A percentile compares a stretch with the other conserved stretches of the same genome.
These are phyloP conservation scores for Cucurbitaria berberidis DNA, from an alignment of 2,329 filamentous ascomycete genomes.

Conservation along the genomic window DNA sequence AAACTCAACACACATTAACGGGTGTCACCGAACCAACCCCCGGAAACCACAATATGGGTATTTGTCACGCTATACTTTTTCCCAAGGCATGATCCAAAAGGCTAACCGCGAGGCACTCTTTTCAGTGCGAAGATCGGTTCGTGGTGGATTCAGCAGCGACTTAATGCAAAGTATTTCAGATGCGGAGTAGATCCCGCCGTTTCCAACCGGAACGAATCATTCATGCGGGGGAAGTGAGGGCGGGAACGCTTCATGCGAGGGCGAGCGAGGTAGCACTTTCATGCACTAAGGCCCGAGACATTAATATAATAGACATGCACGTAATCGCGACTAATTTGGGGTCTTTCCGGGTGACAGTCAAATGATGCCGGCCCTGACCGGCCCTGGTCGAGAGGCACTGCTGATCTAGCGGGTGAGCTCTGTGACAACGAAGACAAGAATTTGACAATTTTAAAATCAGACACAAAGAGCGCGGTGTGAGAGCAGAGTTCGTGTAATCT, in stretches of 20 bases:
- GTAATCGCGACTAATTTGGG: neutral
- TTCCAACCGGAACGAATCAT: neutral
- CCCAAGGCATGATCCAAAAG: neutral
- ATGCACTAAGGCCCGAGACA: neutral
- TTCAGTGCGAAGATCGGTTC: neutral
- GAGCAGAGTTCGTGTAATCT: slow-evolving; percentile 2
- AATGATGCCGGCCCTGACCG: neutral
- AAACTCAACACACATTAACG: too few relatives aligned
- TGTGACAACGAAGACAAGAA: neutral
- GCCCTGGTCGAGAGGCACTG: neutral
- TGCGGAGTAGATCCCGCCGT: neutral
- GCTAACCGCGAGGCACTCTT: neutral
- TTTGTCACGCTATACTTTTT: neutral
- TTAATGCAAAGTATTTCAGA: neutral
- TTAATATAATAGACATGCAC: neutral
- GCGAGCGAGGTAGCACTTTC: neutral
- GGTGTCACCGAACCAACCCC: neutral
- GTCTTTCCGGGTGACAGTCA: neutral
- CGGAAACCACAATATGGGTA: neutral
- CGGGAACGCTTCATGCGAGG: neutral
- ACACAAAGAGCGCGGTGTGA: neutral
- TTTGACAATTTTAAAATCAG: neutral
- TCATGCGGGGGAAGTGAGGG: neutral
- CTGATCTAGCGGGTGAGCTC: neutral
- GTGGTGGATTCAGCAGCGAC: neutral